Evolutionary conservation across 305 asterid species (phyloP).

Genomic region (Nicotiana rustica): DNA sequence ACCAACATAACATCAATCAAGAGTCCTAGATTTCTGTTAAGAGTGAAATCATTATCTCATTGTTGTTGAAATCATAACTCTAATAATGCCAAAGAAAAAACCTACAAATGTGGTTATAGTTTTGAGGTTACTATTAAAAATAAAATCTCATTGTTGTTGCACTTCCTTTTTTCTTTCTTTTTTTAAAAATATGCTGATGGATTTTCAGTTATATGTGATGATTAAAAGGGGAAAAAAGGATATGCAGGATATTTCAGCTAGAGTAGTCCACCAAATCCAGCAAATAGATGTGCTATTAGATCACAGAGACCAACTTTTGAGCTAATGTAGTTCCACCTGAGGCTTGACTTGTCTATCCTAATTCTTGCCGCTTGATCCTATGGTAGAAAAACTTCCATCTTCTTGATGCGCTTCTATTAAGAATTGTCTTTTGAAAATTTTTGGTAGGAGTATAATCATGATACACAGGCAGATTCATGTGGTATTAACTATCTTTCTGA

Average conservation of each 20-base stretch:
- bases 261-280: neutral
- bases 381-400: neutral
- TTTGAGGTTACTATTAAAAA: neutral
- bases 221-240: neutral
- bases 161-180: too few species aligned
- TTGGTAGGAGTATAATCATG: neutral
- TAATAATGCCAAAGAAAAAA: neutral
- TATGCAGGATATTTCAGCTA: neutral
- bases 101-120: neutral
- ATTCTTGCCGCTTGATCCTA: neutral
- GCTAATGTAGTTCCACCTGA: neutral
- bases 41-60: neutral
- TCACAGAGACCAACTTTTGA: neutral
- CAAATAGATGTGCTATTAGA: neutral
- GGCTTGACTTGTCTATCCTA: slow-evolving; percentile 10
- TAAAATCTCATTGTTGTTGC: neutral
- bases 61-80: too few species aligned
- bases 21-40: neutral
- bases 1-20: neutral
- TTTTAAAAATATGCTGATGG: neutral
- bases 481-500: neutral
- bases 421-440: neutral
- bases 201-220: neutral
- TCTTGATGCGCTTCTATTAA: neutral
- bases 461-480: neutral